These are phyloP conservation scores for Trichoderma cornu-damae DNA, from an alignment of 2,329 filamentous ascomycete species.

Conservation along the genomic window DNA sequence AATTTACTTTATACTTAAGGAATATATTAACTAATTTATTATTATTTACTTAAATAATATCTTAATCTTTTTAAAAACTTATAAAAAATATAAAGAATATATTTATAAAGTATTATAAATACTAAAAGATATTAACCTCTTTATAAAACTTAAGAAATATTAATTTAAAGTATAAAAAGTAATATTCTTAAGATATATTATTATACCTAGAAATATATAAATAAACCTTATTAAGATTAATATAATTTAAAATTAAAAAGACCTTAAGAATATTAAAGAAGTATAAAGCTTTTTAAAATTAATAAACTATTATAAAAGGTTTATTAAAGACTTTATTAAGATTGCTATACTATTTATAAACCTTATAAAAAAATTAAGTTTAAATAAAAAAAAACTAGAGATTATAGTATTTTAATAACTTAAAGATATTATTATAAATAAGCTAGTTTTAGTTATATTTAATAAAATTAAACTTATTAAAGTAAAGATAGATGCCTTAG, in stretches of 20 bases:
- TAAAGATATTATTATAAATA: no score
- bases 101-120: no score
- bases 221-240: slow-evolving; percentile 21
- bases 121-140: slow-evolving; percentile 20
- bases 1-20: no score
- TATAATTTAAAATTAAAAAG: slow-evolving; percentile 3
- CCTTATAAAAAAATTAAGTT: no score
- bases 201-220: slow-evolving; percentile 9
- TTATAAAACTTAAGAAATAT: slow-evolving; percentile 21
- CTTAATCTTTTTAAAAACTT: no score
- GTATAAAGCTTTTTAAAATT: slow-evolving; percentile 21
- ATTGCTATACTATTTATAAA: slow-evolving; percentile 4
- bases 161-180: slow-evolving; percentile 20
- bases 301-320: slow-evolving; percentile 1
- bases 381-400: no score
- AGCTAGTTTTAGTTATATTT: slow-evolving; percentile 17
- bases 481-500: slow-evolving; percentile 19
- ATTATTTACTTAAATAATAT: no score
- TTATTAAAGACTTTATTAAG: slow-evolving; percentile 2
- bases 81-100: no score
- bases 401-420: no score
- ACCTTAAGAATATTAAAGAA: slow-evolving; percentile 15
- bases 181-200: slow-evolving; percentile 20
- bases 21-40: no score
- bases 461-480: slow-evolving; percentile 13